A percentile compares a stretch with the other conserved stretches of the same genome.
Evolutionary conservation across 2,329 filamentous ascomycete genomes (phyloP).

Genomic region (Colletotrichum phormii): DNA sequence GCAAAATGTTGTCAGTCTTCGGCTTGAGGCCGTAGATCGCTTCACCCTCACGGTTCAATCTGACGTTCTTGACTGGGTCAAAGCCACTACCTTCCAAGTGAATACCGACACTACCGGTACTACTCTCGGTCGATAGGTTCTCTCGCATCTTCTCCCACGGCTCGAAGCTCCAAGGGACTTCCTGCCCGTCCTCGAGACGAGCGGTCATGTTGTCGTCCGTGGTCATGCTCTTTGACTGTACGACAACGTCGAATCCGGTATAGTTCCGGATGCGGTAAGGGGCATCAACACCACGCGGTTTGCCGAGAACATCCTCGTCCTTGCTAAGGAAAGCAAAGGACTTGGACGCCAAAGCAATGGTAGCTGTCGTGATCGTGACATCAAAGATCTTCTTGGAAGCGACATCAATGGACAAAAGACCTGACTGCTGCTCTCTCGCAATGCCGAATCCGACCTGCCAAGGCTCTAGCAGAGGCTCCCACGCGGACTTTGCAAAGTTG

Average conservation of each 20-base stretch:
- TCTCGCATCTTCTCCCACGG: slow-evolving; percentile 97
- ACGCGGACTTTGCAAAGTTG: slow-evolving; percentile 98
- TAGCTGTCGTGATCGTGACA: slow-evolving; percentile 90
- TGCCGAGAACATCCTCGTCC: slow-evolving; percentile 91
- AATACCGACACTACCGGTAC: slow-evolving; percentile 82
- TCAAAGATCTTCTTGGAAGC: slow-evolving; percentile 93
- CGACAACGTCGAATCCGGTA: slow-evolving; percentile 89
- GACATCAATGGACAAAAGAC: slow-evolving; percentile 84
- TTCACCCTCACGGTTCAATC: slow-evolving; percentile 94
- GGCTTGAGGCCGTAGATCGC: slow-evolving; percentile 89
- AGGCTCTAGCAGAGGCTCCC: slow-evolving; percentile 96
- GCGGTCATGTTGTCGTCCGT: slow-evolving; percentile 78
- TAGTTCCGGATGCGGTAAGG: slow-evolving; percentile 96
- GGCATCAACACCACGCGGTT: slow-evolving; percentile 89
- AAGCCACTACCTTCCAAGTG: slow-evolving; percentile 94
- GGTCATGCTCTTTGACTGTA: slow-evolving; percentile 80
- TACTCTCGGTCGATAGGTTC: slow-evolving; percentile 86
- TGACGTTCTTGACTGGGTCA: slow-evolving; percentile 87
- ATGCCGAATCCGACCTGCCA: slow-evolving; percentile 96
- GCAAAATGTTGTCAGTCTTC: slow-evolving; percentile 84
- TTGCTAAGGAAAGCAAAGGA: slow-evolving; percentile 90
- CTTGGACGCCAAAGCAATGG: slow-evolving; percentile 92
- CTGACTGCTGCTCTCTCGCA: slow-evolving; percentile 79
- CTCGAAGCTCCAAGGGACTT: slow-evolving; percentile 96
- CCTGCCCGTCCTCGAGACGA: slow-evolving; percentile 87